A percentile compares a stretch with the other conserved stretches of the same genome.
These are phyloP conservation scores for Dendrostoma leiphaemia DNA, from an alignment of 2,329 filamentous ascomycete species.

Conservation along the genomic window DNA sequence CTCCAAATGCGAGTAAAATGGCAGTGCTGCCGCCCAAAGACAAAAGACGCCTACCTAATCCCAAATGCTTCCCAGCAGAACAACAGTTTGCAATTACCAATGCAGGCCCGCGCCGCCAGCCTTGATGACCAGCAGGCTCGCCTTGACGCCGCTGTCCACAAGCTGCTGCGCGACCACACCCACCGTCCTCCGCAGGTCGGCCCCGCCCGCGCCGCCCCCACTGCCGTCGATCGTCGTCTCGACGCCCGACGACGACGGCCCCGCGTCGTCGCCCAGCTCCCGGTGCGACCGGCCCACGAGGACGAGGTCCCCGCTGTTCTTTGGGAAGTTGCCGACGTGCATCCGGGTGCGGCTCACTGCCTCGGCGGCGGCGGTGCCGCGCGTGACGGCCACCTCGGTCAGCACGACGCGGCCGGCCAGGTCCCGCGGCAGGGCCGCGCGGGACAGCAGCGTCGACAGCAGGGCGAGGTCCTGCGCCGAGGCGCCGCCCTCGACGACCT, in stretches of 20 bases:
- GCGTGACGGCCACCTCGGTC: constrained; percentile 41
- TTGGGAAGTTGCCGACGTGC: constrained; percentile 58
- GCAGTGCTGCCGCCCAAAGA: no score
- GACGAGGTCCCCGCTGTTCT: constrained; percentile 70
- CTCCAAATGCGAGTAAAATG: no score
- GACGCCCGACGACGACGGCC: constrained; percentile 21
- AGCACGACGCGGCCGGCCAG: constrained; percentile 44
- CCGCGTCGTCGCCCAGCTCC: constrained; percentile 22
- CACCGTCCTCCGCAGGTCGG: constrained; percentile 50
- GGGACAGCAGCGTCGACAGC: constrained; percentile 32
- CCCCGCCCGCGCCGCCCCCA: constrained; percentile 15
- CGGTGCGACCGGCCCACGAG: constrained; percentile 59
- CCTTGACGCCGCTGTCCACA: constrained; percentile 56
- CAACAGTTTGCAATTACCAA: not conserved
- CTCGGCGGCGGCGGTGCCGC: constrained; percentile 38
- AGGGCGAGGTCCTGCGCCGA: constrained; percentile 34
- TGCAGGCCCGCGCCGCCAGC: constrained; percentile 15
- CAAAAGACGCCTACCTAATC: no score
- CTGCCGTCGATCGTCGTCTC: not conserved
- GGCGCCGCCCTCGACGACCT: constrained; percentile 28
- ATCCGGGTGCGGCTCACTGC: constrained; percentile 53
- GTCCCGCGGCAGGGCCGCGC: constrained; percentile 31
- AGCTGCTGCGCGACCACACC: constrained; percentile 60
- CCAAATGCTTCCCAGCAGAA: no score
- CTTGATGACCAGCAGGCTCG: constrained; percentile 43